Base-by-base conservation (phyloP, 768 basidiomycete genomes). In the Mycena galopus region DNA sequence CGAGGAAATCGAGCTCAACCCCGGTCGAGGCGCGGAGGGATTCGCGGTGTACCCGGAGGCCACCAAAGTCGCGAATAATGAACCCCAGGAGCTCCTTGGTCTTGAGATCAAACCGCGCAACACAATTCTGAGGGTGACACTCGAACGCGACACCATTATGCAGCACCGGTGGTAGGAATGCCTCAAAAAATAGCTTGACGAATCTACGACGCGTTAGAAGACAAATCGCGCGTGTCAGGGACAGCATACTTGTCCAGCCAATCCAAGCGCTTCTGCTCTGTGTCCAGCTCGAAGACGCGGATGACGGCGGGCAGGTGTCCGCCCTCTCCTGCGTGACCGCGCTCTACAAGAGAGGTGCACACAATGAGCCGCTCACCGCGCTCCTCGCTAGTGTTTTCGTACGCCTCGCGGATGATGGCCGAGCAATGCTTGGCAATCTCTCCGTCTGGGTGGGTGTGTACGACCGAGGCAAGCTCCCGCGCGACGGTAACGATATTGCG, bases 91-190 rank as follows among this genome's bases (percentile, higher is more conserved):
- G 76, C 61, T 86, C 85, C 64, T 87, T 86, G 5, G 88, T 86
- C 29, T 81, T 69, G 5, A 86, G 72, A 69, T 87, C 85, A 72
- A 89, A 90, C 2, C 88, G 85, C 8, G 88, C 88, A 10, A 91
- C 80, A 69, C 88, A 89, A 71, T 91, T 90, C 78, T 91, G 90
- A 2, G 88, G 88, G 75, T 91, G 90, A 59, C 85, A 87, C 77
- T 91, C 89, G 74, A 91, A 90, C 1, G 86, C 88, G 5, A 91
- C 88, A 9, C 89, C 88, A 68, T 91, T 88, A 64, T 84, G 75
- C 4, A 91, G 78, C 70, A 89, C 83, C 0, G 88, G 81, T 3
- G 90, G 89, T 23, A 91, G 80, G 74, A 91, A 90, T 3, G 89
- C 89, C n/a, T 82, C 79, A 69, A 90, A 85, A 69, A 89, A 86